These are phyloP conservation scores for Fusarium sacchari DNA, from an alignment of 2,329 filamentous ascomycete species.

Conservation along the genomic window DNA sequence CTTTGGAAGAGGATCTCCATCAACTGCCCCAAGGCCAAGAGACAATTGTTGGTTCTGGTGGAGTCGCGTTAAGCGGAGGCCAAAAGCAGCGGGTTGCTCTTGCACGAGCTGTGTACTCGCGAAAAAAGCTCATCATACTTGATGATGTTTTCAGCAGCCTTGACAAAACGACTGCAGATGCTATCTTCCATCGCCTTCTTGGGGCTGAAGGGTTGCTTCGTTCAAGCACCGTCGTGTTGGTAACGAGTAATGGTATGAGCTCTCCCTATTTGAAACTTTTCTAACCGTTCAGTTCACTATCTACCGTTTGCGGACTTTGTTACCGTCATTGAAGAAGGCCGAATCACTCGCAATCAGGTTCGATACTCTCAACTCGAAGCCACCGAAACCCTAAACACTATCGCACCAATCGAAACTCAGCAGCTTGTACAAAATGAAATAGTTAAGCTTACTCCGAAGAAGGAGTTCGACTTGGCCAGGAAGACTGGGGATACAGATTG, in stretches of 20 bases:
- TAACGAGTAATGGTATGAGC: slow-evolving; percentile 8
- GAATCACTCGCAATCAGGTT: slow-evolving; percentile 40
- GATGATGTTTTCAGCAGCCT: slow-evolving; percentile 60
- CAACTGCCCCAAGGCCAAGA: slow-evolving; percentile 47
- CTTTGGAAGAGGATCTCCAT: slow-evolving; percentile 49
- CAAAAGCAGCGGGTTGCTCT: slow-evolving; percentile 56
- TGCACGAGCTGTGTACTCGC: slow-evolving; percentile 58
- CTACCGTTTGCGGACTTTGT: slow-evolving; percentile 39
- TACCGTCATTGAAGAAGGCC: slow-evolving; percentile 39
- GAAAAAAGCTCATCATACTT: slow-evolving; percentile 52
- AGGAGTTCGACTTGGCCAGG: slow-evolving; percentile 39
- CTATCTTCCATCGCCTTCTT: slow-evolving; percentile 56
- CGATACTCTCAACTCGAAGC: slow-evolving; percentile 29
- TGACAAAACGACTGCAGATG: slow-evolving; percentile 55
- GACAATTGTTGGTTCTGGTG: slow-evolving; percentile 54
- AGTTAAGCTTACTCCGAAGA: neutral
- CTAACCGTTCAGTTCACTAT: slow-evolving; percentile 36
- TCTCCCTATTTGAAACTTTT: rapidly evolving
- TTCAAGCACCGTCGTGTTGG: slow-evolving; percentile 47
- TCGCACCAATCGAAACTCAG: neutral
- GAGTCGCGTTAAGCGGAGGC: slow-evolving; percentile 56
- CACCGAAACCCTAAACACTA: neutral
- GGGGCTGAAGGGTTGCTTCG: slow-evolving; percentile 54
- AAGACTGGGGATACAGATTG: slow-evolving; percentile 45
- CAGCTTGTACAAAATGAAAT: neutral